Percentiles rank a stretch among this genome's conserved stretches.
Conservation (phyloP, 23 red algal genomes). For the Gracilariopsis chorda region DNA sequence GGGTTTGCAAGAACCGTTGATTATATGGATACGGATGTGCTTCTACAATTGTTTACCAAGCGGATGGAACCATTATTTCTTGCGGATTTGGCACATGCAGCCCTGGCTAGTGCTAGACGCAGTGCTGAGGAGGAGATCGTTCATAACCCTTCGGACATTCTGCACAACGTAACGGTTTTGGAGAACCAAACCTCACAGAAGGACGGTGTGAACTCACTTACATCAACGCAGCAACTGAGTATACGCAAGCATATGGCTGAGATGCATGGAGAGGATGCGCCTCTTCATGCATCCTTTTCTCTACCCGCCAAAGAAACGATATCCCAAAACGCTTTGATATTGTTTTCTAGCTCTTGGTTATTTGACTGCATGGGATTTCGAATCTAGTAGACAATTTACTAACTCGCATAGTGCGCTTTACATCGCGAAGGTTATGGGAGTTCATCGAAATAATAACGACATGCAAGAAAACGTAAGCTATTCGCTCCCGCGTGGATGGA, state of each 20-base stretch:
- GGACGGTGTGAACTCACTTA: slow-evolving; percentile 5
- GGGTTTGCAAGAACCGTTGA: slow-evolving; percentile 26
- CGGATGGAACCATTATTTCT: slow-evolving; percentile 31
- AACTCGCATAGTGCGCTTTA: slow-evolving; percentile 48
- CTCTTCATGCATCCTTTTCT: slow-evolving; percentile 7
- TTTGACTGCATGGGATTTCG: slow-evolving; percentile 69
- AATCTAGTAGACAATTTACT: slow-evolving; percentile 48
- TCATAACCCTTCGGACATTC: slow-evolving; percentile 25
- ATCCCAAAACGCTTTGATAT: slow-evolving; percentile 63
- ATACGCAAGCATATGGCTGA: slow-evolving; percentile 51
- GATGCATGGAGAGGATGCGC: slow-evolving; percentile 28
- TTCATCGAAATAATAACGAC: slow-evolving; percentile 37
- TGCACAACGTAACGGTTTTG: slow-evolving; percentile 54
- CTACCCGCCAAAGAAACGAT: slow-evolving; percentile 38
- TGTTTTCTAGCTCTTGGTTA: slow-evolving; percentile 67
- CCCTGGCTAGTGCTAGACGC: slow-evolving; percentile 30
- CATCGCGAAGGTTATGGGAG: slow-evolving; percentile 45
- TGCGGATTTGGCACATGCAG: slow-evolving; percentile 52
- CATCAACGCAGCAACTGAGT: slow-evolving; percentile 42
- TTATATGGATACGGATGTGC: slow-evolving; percentile 23
- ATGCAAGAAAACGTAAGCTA: slow-evolving; percentile 77
- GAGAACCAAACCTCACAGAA: not conserved
- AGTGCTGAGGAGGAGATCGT: slow-evolving; percentile 47
- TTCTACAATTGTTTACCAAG: slow-evolving; percentile 37
- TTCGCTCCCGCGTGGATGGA: slow-evolving; percentile 51